phyloP scores from a whole-genome alignment of 2,329 filamentous ascomycete genomes.

The Calonectria leucothoes region DNA sequence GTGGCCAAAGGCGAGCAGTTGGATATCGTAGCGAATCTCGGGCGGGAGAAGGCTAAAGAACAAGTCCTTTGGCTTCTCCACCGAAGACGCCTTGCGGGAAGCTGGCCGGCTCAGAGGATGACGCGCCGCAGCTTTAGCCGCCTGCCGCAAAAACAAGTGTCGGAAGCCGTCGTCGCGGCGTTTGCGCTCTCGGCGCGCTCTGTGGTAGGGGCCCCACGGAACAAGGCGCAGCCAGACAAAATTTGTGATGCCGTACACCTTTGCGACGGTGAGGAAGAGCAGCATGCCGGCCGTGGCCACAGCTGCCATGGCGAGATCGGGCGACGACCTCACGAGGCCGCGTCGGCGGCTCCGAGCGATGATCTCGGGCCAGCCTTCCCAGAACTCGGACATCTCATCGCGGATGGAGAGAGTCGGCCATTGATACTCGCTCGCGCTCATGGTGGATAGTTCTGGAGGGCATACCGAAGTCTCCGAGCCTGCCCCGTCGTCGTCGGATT shows the following conservation, averaged over 20 bases:
- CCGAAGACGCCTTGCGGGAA: background rate
- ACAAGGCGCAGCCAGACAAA: conserved; percentile 18
- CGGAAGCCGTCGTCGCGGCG: conserved; percentile 16
- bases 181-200: conserved; percentile 15
- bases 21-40: conserved; percentile 18
- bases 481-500: conserved; percentile 10
- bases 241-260: conserved; percentile 15
- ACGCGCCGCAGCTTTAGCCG: background rate
- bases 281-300: conserved; percentile 14
- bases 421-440: conserved; percentile 9
- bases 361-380: conserved; percentile 24
- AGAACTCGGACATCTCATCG: conserved; percentile 24
- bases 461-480: background rate
- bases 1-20: conserved; percentile 17
- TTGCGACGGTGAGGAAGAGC: conserved; percentile 6
- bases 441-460: background rate
- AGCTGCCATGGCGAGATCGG: conserved; percentile 11
- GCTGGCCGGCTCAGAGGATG: conserved; percentile 12
- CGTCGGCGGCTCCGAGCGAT: conserved; percentile 5
- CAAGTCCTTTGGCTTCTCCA: background rate
- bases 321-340: conserved; percentile 11
- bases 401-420: conserved; percentile 26
- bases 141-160: conserved; percentile 5
- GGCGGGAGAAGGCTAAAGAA: conserved; percentile 23
- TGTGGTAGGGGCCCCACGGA: conserved; percentile 18